Evolutionary conservation across 805 yeast genomes (phyloP).

Genomic region (Priceomyces carsonii): DNA sequence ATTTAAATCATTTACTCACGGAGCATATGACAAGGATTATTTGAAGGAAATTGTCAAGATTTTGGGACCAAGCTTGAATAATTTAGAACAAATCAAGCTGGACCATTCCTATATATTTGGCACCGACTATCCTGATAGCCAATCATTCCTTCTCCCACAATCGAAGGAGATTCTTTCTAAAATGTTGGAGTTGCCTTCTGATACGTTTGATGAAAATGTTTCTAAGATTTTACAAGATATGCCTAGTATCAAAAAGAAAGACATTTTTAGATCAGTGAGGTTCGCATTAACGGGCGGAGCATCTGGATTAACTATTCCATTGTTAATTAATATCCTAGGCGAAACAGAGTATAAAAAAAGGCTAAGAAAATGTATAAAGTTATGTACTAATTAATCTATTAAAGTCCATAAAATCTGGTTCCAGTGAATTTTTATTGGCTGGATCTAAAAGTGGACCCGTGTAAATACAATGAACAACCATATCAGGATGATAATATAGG

Average conservation of each 20-base stretch:
- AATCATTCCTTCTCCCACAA: slow-evolving; percentile 12
- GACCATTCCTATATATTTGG: slow-evolving; percentile 53
- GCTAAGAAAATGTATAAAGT: slow-evolving; percentile 16
- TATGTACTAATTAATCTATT: slow-evolving; percentile 13
- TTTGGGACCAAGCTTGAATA: slow-evolving; percentile 52
- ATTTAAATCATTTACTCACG: slow-evolving; percentile 14
- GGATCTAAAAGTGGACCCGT: slow-evolving; percentile 37
- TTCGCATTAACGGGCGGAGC: slow-evolving; percentile 68
- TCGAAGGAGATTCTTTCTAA: slow-evolving; percentile 15
- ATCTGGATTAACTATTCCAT: slow-evolving; percentile 69
- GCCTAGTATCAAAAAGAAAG: slow-evolving; percentile 28
- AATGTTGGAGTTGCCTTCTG: slow-evolving; percentile 13
- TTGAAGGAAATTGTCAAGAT: slow-evolving; percentile 40
- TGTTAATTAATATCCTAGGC: slow-evolving; percentile 58
- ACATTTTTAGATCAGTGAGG: slow-evolving; percentile 59
- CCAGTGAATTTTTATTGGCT: slow-evolving; percentile 10
- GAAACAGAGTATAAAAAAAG: slow-evolving; percentile 29
- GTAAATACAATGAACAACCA: slow-evolving; percentile 82
- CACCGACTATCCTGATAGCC: slow-evolving; percentile 24
- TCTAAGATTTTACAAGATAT: slow-evolving; percentile 2
- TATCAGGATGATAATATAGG: slow-evolving; percentile 70
- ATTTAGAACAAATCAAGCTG: slow-evolving; percentile 51
- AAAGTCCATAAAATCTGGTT: slow-evolving; percentile 35
- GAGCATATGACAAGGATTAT: slow-evolving; percentile 12
- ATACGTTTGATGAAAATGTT: slow-evolving; percentile 14